Base-by-base conservation (phyloP, 1,139 yeast genomes). In the Blastobotrys elegans region DNA sequence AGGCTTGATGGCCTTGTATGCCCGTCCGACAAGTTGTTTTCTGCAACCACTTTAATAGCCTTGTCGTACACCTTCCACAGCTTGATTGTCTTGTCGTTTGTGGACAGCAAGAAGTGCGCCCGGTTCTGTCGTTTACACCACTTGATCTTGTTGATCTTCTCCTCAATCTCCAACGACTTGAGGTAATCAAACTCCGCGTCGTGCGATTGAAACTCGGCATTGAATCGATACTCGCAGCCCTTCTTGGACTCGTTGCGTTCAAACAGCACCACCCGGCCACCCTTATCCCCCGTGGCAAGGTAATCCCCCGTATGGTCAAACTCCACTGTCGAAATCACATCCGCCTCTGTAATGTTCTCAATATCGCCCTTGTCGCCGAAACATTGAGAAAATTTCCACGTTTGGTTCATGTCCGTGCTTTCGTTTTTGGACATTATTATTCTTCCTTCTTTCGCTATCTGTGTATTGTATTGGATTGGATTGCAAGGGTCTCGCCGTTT, bases 311-410 rank as follows among this genome's bases (percentile, higher is more conserved):
- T 80, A 63, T 84, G 87, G 65, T 94, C 97, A 63, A 94, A 94
- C 69, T 94, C 97, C 37, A 94, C 97, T 2, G 98, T 88, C 24
- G 97, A 86, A 53, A 94, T 92, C 62, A 94, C 90, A 67, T 94
- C 99, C 7, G 97, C 97, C 66, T 92, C 99, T 3, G 97, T 92
- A 61, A 90, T 87, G 63, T 83, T 86, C 58, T 92, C 97, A 54
- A 90, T 85, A 65, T 92, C 99, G 40, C 96, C 96, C 68, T 94
- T 92, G 68, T 92, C 98, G 55, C 99, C 99, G 73, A 92, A 92
- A 67, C 99, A 92, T 69, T 68, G 72, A 34, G 70, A 65, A 53
- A 68, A 68, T 55, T 66, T 65, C 72, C 72, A 68, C 48, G 67
- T 58, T 52, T 64, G 67, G 49, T 62, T 54, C 33, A 58, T 54